Conservation (phyloP, 495 filamentous ascomycete species). For the Penicillium riverlandense region DNA sequence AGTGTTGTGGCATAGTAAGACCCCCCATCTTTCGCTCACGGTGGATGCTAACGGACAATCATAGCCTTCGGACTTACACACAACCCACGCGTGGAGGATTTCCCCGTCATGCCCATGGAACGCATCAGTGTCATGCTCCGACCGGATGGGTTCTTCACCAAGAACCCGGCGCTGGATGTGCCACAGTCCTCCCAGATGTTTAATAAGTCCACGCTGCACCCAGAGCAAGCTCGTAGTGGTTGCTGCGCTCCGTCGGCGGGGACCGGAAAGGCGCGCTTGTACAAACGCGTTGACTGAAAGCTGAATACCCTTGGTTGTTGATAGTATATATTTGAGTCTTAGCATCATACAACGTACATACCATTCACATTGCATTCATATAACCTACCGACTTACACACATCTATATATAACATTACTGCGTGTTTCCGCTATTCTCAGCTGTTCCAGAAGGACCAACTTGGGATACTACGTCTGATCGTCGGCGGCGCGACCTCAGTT, state of each 20-base stretch:
- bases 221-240: constrained; percentile 7
- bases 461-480: too few relatives aligned
- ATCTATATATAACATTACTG: too few relatives aligned
- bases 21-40: not conserved
- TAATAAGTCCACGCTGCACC: constrained; percentile 34
- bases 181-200: constrained; percentile 39
- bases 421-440: too few relatives aligned
- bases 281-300: constrained; percentile 26
- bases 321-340: too few relatives aligned
- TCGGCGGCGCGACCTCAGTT: too few relatives aligned
- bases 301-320: too few relatives aligned
- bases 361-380: too few relatives aligned
- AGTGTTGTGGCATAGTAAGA: constrained; percentile 50
- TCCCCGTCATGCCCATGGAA: constrained; percentile 59
- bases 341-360: too few relatives aligned
- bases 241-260: constrained; percentile 17
- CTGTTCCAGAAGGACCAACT: too few relatives aligned
- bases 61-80: constrained; percentile 56
- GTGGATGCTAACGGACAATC: not conserved
- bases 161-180: constrained; percentile 72
- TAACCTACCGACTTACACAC: too few relatives aligned
- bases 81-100: constrained; percentile 52
- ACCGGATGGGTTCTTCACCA: constrained; percentile 67
- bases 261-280: constrained; percentile 26
- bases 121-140: constrained; percentile 60